Conservation (phyloP, 2,329 filamentous ascomycete species). For the Calycina marina region DNA sequence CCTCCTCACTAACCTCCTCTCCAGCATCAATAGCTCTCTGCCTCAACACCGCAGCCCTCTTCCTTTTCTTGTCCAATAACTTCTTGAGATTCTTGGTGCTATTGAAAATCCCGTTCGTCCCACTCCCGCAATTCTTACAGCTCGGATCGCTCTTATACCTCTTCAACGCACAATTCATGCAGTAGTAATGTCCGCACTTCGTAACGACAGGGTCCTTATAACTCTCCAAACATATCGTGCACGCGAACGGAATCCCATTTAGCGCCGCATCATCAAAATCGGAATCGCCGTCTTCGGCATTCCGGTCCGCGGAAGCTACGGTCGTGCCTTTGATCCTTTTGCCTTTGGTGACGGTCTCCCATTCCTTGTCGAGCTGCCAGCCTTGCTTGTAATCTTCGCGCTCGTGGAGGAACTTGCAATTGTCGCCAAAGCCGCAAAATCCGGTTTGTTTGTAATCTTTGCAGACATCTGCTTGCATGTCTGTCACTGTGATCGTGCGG, state of each 20-base stretch:
- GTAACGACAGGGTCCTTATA: conserved; percentile 59
- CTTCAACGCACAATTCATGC: conserved; percentile 74
- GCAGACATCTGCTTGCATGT: conserved; percentile 86
- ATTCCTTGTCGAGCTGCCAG: conserved; percentile 90
- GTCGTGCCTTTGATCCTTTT: conserved; percentile 47
- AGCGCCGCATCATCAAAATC: conserved; percentile 25
- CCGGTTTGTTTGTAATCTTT: conserved; percentile 85
- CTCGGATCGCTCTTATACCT: conserved; percentile 75
- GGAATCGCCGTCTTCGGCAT: conserved; percentile 28
- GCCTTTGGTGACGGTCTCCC: conserved; percentile 71
- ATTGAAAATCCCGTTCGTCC: conserved; percentile 84
- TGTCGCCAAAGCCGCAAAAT: conserved; percentile 28
- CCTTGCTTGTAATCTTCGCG: conserved; percentile 75
- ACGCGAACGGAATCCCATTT: conserved; percentile 23
- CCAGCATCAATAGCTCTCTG: conserved; percentile 36
- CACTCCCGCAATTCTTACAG: conserved; percentile 72
- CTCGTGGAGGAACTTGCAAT: conserved; percentile 68
- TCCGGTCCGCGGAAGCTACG: conserved; percentile 21
- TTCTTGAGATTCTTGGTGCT: conserved; percentile 70
- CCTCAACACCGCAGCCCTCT: conserved; percentile 37
- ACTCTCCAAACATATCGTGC: conserved; percentile 24
- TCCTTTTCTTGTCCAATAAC: conserved; percentile 52
- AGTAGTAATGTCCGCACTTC: conserved; percentile 92
- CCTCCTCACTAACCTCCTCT: conserved; percentile 33
- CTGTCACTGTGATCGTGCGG: conserved; percentile 75